These are phyloP conservation scores for Hypoxylon subgilvum DNA, from an alignment of 495 filamentous ascomycete species.

Conservation along the genomic window DNA sequence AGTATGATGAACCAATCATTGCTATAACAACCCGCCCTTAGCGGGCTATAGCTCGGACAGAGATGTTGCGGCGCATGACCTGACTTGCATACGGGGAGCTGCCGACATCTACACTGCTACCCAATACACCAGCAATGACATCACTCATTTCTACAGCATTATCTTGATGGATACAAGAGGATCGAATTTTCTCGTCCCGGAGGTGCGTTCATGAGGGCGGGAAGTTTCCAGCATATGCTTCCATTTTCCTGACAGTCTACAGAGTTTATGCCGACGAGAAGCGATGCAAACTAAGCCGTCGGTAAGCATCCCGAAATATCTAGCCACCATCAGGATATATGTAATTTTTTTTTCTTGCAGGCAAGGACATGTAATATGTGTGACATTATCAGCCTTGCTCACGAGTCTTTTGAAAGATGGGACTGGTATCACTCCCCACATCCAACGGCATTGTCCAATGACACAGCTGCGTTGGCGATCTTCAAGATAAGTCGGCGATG, in stretches of 20 bases:
- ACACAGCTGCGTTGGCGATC: neutral
- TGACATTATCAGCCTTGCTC: conserved; percentile 36
- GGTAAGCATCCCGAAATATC: conserved; percentile 2
- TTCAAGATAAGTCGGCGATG: conserved; percentile 16
- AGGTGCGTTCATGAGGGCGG: no score
- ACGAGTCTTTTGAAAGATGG: conserved; percentile 1
- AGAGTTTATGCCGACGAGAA: conserved; percentile 24
- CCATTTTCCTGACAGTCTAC: conserved; percentile 8
- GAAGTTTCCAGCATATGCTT: conserved; percentile 33
- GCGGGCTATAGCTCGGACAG: conserved; percentile 1
- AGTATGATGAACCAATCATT: neutral
- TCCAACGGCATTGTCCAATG: conserved; percentile 28
- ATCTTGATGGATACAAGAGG: neutral
- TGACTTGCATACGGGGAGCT: conserved; percentile 15
- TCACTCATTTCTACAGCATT: conserved; percentile 17
- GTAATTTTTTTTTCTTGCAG: conserved; percentile 12
- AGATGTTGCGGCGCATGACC: conserved; percentile 24
- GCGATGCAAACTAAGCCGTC: conserved; percentile 13
- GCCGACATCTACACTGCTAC: conserved; percentile 8
- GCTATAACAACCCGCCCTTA: no score
- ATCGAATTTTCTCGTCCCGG: no score
- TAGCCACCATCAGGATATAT: conserved; percentile 9
- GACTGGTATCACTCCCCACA: conserved; percentile 19
- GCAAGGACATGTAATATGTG: conserved; percentile 19
- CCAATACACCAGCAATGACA: conserved; percentile 27